These are phyloP conservation scores for Hericium coralloides DNA, from an alignment of 768 basidiomycete species.

Conservation along the genomic window DNA sequence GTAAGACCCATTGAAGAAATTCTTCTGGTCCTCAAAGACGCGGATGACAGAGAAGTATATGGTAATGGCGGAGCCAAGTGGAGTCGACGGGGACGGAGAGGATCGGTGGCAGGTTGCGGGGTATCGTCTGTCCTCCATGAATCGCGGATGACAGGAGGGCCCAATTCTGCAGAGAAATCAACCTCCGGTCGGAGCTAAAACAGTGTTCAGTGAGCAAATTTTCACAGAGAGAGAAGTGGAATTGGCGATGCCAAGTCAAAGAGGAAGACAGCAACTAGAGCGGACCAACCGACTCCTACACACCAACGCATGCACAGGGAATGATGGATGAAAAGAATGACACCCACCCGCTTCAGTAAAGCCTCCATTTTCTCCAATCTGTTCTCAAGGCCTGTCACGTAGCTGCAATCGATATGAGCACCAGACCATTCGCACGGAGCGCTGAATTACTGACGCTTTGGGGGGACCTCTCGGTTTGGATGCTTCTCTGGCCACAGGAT, in stretches of 20 bases:
- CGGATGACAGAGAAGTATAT: conserved; percentile 3
- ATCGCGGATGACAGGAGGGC: conserved; percentile 50
- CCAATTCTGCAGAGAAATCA: conserved; percentile 56
- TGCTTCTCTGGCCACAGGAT: conserved; percentile 18
- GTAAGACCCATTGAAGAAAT: no score
- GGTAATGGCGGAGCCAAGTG: conserved; percentile 1
- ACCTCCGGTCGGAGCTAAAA: conserved; percentile 50
- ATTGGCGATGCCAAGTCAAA: no score
- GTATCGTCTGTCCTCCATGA: conserved; percentile 45
- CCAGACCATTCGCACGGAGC: background rate
- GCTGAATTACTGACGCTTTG: conserved; percentile 25
- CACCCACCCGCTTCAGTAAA: conserved; percentile 26
- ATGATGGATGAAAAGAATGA: background rate
- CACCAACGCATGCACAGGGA: no score
- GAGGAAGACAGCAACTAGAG: no score
- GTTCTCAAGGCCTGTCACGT: conserved; percentile 27
- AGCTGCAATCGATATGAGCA: conserved; percentile 13
- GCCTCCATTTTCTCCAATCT: conserved; percentile 28
- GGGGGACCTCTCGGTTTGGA: conserved; percentile 32
- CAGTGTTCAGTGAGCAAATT: background rate
- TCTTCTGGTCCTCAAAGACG: background rate
- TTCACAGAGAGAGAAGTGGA: background rate
- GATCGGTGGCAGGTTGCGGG: background rate
- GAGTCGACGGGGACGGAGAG: background rate
- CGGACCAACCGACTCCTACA: no score